Conservation (phyloP, 371 early-diverging fungal species). For the Apophysomyces ossiformis region DNA sequence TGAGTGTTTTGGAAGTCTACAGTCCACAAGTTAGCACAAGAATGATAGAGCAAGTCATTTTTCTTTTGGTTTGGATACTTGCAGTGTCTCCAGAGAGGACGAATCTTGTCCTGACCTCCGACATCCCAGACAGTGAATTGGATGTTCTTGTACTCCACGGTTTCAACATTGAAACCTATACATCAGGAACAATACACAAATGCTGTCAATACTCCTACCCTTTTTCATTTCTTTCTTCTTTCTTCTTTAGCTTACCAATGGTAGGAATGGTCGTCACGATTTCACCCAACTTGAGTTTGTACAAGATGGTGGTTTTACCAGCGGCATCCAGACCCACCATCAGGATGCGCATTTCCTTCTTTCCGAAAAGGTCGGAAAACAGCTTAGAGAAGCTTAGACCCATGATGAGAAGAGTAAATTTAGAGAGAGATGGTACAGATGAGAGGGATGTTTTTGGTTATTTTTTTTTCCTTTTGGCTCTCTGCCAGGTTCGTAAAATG, state of each 20-base stretch:
- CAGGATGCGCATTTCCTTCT: constrained; percentile 95
- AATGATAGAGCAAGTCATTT: background rate
- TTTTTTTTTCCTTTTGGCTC: constrained; percentile 13
- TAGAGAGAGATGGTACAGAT: constrained; percentile 10
- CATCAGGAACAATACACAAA: constrained; percentile 1
- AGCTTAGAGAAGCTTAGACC: constrained; percentile 53
- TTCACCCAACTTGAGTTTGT: constrained; percentile 86
- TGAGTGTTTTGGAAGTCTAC: constrained; percentile 92
- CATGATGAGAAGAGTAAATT: constrained; percentile 32
- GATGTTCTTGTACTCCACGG: constrained; percentile 96
- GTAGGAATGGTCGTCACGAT: constrained; percentile 97
- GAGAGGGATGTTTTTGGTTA: constrained; percentile 7
- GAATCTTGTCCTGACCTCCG: constrained; percentile 77
- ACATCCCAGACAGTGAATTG: constrained; percentile 98
- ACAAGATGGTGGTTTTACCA: constrained; percentile 99
- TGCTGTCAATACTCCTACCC: constrained; percentile 8
- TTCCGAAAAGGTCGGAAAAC: constrained; percentile 64
- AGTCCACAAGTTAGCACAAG: constrained; percentile 46
- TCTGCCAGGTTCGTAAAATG: constrained; percentile 12
- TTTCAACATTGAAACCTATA: constrained; percentile 91
- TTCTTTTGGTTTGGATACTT: constrained; percentile 20
- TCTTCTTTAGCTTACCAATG: constrained; percentile 44
- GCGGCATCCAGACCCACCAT: constrained; percentile 98
- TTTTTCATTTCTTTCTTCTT: constrained; percentile 2
- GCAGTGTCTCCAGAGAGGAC: constrained; percentile 61